Base-by-base conservation (phyloP, 108 stramenopile species). In the Nitzschia sp. region DNA sequence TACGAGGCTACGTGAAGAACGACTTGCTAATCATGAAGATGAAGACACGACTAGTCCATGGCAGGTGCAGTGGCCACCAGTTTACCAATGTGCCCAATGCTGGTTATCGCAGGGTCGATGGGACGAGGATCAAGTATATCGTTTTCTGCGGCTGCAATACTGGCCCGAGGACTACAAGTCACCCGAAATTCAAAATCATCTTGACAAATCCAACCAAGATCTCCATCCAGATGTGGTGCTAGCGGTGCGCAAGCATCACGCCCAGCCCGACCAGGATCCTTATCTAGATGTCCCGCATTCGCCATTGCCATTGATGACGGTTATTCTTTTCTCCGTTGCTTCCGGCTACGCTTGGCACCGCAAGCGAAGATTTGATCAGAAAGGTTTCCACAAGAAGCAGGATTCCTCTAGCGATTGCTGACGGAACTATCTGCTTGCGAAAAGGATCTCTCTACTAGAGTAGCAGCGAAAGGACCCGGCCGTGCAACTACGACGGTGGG, bases 51-150 rank as follows among this genome's bases (percentile, higher is more conserved):
- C 75, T 5, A 86, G 25, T 8, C 38, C 27, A 45, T 74, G 30
- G 62, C 55, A 75, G 17, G 58, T 83, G 28, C 38, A 64, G 29
- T 87, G 83, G 83, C 86, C 86, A 59, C 64, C 83, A 25, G 27
- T 19, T n/a, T 46, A 70, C 3, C 25, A 72, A 15, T 87, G 86
- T 58, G 72, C 75, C 9, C 54, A 45, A 26, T 87, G 86, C 66
- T 82, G 75, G 70, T 59, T 71, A n/a, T 67, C 58, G 30, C 54
- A 71, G 51, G 83, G 72, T 42, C 65, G 82, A 46, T 87, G 81
- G 81, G 68, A 84, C 35, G 74, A 64, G 21, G 63, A 79, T 28
- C 46, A 60, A 45, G 49, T 78, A 3, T 78, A 67, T 26, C 49
- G 63, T 56, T 67, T 30, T 61, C 35, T 78, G 19, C 54, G 69